Base-by-base conservation (phyloP, 352 stramenopile species). In the Thraustotheca clavata region DNA sequence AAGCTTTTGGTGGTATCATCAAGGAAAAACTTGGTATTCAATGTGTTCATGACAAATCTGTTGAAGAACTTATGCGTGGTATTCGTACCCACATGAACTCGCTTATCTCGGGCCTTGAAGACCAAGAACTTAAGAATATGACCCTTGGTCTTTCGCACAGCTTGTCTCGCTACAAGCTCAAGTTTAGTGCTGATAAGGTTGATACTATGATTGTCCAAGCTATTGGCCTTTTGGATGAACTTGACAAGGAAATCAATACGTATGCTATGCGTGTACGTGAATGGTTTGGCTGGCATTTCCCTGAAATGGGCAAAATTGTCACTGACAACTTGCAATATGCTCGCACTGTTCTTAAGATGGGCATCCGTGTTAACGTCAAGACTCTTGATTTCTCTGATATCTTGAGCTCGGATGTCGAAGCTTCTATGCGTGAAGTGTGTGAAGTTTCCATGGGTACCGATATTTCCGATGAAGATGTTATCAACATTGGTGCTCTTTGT, bases 221-320 rank as follows among this genome's bases (percentile, higher is more conserved):
- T 14, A 99, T 99, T 54, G 95, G 95, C 12, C 79, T 99, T 47
- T 79, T 99, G 14, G 97, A 99, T 80, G 96, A 99, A 75, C 84
- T 99, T 16, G 97, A 99, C 87, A 99, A 99, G 87, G 97, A 99
- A 80, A 99, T 99, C 78, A 99, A 99, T 83, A 99, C 96, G 63
- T 99, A 99, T 83, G 97, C 97, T 46, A 99, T 99, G 97, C 83
- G 97, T 67, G 96, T 99, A 48, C 96, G 97, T 60, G 97, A 99
- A 83, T 99, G 97, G 97, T 98, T 97, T 71, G 93, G 94, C 67
- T 98, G 94, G 94, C 94, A 98, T 76, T 94, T 97, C 62, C 91
- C 88, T 16, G 96, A 99, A 71, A 96, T 99, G 78, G 91, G 93
- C 73, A 98, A 98, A 76, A 96, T 99, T 43, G 84, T 99, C 33